phyloP scores from a whole-genome alignment of 257 asterid species.

The Handroanthus guayacan region DNA sequence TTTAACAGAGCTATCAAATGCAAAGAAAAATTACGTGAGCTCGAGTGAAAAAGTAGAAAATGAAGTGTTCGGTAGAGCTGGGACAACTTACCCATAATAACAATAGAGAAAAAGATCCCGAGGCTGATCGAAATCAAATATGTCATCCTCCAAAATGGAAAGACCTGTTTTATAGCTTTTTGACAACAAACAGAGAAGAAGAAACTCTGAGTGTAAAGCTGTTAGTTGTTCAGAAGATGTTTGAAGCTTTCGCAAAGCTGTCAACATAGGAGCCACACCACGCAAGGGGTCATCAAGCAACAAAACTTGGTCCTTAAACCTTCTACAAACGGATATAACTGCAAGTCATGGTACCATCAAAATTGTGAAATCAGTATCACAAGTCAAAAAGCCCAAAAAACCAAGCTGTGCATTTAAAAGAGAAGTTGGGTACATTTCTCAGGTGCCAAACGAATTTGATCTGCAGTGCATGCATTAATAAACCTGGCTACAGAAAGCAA shows the following conservation, averaged over 20 bases:
- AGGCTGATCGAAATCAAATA: slow-evolving; percentile 65
- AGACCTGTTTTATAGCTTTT: slow-evolving; percentile 63
- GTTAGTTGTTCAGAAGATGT: slow-evolving; percentile 62
- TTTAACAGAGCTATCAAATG: not conserved
- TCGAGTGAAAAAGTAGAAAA: slow-evolving; percentile 2
- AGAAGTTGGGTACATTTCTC: slow-evolving; percentile 51
- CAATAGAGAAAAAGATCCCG: slow-evolving; percentile 64
- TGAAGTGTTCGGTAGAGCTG: not conserved
- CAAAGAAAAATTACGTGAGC: not conserved
- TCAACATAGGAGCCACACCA: slow-evolving; percentile 63
- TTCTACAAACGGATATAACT: slow-evolving; percentile 68
- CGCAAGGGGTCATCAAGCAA: slow-evolving; percentile 55
- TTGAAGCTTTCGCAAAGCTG: slow-evolving; percentile 60
- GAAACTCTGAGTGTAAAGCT: slow-evolving; percentile 63
- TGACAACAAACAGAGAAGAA: slow-evolving; percentile 60
- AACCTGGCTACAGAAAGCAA: slow-evolving; percentile 53
- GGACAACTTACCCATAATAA: slow-evolving; percentile 62
- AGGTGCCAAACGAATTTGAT: slow-evolving; percentile 64
- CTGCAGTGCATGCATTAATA: slow-evolving; percentile 51
- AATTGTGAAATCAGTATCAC: slow-evolving; percentile 19
- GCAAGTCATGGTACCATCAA: slow-evolving; percentile 37
- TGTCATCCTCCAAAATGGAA: slow-evolving; percentile 53
- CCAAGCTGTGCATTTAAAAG: slow-evolving; percentile 10
- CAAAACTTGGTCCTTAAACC: slow-evolving; percentile 58
- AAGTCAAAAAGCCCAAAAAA: not conserved